A percentile compares a stretch with the other conserved stretches of the same genome.
Evolutionary conservation across 1,284 basidiomycete species (phyloP).

Genomic region (Tilletia setariae): DNA sequence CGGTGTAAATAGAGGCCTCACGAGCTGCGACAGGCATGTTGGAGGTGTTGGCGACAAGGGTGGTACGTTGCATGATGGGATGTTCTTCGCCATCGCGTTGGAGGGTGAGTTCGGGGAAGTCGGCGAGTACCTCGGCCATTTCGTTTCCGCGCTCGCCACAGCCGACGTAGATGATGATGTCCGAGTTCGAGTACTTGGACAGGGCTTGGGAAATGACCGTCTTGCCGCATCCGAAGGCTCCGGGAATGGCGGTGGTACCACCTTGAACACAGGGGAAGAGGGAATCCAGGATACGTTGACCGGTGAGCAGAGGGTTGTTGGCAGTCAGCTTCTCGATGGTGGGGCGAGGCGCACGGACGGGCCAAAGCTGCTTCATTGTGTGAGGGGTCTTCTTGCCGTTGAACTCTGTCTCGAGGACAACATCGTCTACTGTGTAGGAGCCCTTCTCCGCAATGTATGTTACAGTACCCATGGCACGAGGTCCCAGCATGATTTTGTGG

Average conservation of each 20-base stretch:
- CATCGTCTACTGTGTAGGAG: conserved; percentile 85
- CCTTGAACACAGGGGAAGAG: conserved; percentile 99
- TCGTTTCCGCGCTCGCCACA: conserved; percentile 60
- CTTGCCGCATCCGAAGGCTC: conserved; percentile 85
- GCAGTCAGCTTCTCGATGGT: conserved; percentile 91
- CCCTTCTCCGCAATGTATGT: conserved; percentile 92
- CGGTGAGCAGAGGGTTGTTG: conserved; percentile 86
- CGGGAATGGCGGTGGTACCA: conserved; percentile 97
- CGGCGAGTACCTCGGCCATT: conserved; percentile 96
- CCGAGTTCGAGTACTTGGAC: conserved; percentile 98
- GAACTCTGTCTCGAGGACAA: conserved; percentile 95
- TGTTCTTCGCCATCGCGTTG: conserved; percentile 85
- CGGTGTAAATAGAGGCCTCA: conserved; percentile 99
- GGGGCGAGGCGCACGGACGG: conserved; percentile 94
- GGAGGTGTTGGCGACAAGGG: conserved; percentile 97
- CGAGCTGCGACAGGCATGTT: conserved; percentile 99
- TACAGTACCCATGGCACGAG: conserved; percentile 90
- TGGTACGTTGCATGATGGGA: conserved; percentile 99
- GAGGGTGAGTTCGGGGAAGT: conserved; percentile 95
- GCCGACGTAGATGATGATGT: conserved; percentile 98
- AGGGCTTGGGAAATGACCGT: conserved; percentile 64
- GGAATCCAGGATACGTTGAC: conserved; percentile 94
- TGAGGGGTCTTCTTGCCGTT: conserved; percentile 90
- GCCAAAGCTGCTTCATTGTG: conserved; percentile 97
- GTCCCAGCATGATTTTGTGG: conserved; percentile 95